Evolutionary conservation across 23 red algal genomes (phyloP).

Genomic region (Porphyridium purpureum): DNA sequence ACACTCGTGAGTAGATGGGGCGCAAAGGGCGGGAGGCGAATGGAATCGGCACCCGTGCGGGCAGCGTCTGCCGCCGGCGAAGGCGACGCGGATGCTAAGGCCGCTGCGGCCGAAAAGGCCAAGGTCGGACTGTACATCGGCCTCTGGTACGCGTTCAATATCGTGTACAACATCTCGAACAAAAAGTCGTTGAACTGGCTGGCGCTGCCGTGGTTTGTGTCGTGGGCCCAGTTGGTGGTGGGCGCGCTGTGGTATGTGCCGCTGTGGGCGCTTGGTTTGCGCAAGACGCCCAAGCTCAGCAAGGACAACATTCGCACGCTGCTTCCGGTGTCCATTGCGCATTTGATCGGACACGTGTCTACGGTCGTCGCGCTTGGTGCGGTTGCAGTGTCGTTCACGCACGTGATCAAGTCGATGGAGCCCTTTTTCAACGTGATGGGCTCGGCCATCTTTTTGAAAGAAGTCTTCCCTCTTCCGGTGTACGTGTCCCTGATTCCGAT

Average conservation of each 20-base stretch:
- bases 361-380: slow-evolving; percentile 86
- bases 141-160: slow-evolving; percentile 97
- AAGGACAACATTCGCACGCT: slow-evolving; percentile 52
- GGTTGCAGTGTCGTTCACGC: slow-evolving; percentile 92
- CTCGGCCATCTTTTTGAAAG: slow-evolving; percentile 80
- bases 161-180: slow-evolving; percentile 99
- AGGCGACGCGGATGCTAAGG: no score
- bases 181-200: slow-evolving; percentile 88
- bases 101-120: no score
- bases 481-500: slow-evolving; percentile 88
- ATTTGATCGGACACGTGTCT: slow-evolving; percentile 71
- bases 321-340: slow-evolving; percentile 38
- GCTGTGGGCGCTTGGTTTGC: slow-evolving; percentile 61
- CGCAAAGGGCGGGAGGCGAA: no score
- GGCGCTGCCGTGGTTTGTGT: slow-evolving; percentile 79
- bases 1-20: no score
- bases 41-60: no score
- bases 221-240: slow-evolving; percentile 76
- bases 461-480: slow-evolving; percentile 64
- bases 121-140: slow-evolving; percentile 71
- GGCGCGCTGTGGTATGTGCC: slow-evolving; percentile 51
- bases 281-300: slow-evolving; percentile 54
- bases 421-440: slow-evolving; percentile 89
- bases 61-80: no score
- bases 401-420: slow-evolving; percentile 96